phyloP scores from a whole-genome alignment of 495 filamentous ascomycete species.

The Penicillium cinerascens region DNA sequence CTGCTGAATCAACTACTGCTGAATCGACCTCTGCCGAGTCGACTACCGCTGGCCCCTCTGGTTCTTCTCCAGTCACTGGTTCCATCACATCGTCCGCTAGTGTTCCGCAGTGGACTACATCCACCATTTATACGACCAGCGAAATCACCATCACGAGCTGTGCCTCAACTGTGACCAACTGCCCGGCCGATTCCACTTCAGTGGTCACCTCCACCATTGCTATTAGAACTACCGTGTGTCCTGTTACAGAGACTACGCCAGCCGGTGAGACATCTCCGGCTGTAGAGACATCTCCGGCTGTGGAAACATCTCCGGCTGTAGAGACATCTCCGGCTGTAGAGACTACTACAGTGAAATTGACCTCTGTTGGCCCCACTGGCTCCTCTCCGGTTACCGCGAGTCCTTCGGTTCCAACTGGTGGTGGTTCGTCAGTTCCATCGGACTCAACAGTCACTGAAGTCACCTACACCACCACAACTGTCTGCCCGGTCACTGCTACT shows the following conservation, averaged over 20 bases:
- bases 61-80: background rate
- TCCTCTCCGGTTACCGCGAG: background rate
- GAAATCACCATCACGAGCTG: conserved; percentile 57
- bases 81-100: conserved; percentile 1
- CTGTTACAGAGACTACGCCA: conserved; percentile 39
- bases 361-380: background rate
- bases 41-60: background rate
- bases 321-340: background rate
- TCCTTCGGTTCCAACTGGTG: background rate
- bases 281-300: conserved; percentile 7
- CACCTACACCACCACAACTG: conserved; percentile 38
- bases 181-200: conserved; percentile 50
- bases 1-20: background rate
- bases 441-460: conserved; percentile 41
- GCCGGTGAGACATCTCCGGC: conserved; percentile 9
- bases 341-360: background rate
- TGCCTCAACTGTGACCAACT: conserved; percentile 55
- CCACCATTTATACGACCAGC: conserved; percentile 57
- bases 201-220: conserved; percentile 54
- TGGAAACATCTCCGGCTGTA: background rate
- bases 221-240: conserved; percentile 59
- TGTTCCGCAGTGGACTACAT: conserved; percentile 43
- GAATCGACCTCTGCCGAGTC: background rate
- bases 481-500: conserved; percentile 45
- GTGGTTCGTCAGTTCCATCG: conserved; percentile 4